Conservation (phyloP, 352 stramenopile genomes). For the Phytophthora cryptogea region DNA sequence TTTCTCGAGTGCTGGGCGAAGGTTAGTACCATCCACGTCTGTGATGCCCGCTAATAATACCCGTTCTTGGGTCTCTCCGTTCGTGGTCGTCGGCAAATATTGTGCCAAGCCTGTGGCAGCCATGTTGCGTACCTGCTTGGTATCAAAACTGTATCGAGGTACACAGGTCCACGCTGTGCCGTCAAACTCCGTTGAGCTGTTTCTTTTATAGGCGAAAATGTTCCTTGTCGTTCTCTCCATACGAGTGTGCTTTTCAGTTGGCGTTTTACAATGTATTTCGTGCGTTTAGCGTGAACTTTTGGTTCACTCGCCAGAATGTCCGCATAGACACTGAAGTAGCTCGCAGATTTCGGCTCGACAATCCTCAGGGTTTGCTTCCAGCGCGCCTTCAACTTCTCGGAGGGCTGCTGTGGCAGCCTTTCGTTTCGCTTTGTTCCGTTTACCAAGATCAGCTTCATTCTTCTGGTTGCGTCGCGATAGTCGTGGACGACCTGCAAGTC, state of each 20-base stretch:
- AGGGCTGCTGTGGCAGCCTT: conserved; percentile 34
- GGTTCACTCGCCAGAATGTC: neutral
- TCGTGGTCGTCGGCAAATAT: conserved; percentile 1
- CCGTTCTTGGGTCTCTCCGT: neutral
- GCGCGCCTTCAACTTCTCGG: conserved; percentile 44
- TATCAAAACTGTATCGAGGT: neutral
- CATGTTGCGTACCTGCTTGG: neutral
- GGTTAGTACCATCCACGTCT: neutral
- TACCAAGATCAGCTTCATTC: neutral
- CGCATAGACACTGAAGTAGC: conserved; percentile 45
- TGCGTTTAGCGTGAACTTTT: neutral
- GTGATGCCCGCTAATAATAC: conserved; percentile 7
- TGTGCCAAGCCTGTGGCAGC: neutral
- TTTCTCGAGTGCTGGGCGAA: neutral
- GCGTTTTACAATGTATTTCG: too few species aligned
- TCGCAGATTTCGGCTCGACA: conserved; percentile 60
- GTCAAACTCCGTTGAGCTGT: neutral
- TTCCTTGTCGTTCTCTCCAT: neutral
- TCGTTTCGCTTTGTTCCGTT: conserved; percentile 5
- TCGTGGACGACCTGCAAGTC: conserved; percentile 8
- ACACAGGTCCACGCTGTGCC: neutral
- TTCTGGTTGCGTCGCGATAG: neutral
- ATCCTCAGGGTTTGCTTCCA: conserved; percentile 55
- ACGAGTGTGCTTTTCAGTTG: too few species aligned
- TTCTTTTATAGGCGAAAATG: neutral